Percentiles rank a stretch among this genome's conserved stretches.
Evolutionary conservation across 169 alveolate genomes (phyloP).

Genomic region (Cryptosporidium muris): DNA sequence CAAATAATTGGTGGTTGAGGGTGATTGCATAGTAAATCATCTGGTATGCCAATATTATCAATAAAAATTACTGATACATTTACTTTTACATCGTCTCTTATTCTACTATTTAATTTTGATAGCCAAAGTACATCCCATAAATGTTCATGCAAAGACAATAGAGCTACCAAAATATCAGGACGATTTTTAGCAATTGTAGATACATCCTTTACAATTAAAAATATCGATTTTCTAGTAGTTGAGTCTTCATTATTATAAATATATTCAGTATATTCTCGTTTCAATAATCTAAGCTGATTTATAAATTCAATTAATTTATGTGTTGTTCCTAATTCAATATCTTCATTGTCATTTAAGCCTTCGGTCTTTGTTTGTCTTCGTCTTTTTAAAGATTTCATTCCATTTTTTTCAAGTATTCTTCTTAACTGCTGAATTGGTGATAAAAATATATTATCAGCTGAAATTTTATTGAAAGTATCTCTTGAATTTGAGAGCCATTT

Average conservation of each 20-base stretch:
- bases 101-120: background rate
- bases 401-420: slow-evolving; percentile 5
- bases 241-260: background rate
- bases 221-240: slow-evolving; percentile 13
- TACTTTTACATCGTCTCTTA: background rate
- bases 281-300: slow-evolving; percentile 38
- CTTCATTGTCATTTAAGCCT: background rate
- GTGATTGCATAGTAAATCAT: slow-evolving; percentile 42
- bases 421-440: slow-evolving; percentile 51
- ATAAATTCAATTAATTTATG: slow-evolving; percentile 34
- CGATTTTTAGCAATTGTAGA: slow-evolving; percentile 45
- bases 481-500: slow-evolving; percentile 30
- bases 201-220: slow-evolving; percentile 51
- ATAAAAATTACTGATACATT: slow-evolving; percentile 33
- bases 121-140: slow-evolving; percentile 25
- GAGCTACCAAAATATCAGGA: slow-evolving; percentile 44
- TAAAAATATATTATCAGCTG: slow-evolving; percentile 51
- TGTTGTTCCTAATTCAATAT: background rate
- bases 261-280: slow-evolving; percentile 11
- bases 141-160: slow-evolving; percentile 46
- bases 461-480: slow-evolving; percentile 11
- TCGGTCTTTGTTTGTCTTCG: background rate
- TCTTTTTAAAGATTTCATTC: slow-evolving; percentile 1
- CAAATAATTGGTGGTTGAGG: slow-evolving; percentile 40
- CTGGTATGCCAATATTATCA: slow-evolving; percentile 66